These are phyloP conservation scores for Rhynchosporium secalis DNA, from an alignment of 2,329 filamentous ascomycete species.

Conservation along the genomic window DNA sequence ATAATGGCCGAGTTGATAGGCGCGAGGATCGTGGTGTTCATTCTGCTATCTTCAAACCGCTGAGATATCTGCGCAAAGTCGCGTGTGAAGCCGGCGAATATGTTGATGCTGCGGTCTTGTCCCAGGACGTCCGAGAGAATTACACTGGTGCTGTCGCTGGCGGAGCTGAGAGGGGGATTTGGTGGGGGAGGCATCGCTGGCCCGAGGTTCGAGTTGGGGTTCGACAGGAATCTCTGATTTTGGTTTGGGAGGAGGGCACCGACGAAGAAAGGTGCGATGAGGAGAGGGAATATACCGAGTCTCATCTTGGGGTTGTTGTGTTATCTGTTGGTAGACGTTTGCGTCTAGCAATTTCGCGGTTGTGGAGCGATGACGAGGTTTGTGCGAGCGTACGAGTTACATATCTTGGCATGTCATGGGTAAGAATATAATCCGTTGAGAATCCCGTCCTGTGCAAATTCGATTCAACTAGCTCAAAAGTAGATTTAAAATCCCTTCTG, in stretches of 20 bases:
- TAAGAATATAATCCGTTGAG: not conserved
- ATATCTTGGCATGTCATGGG: not conserved
- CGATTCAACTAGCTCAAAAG: no score
- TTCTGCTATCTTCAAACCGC: constrained; percentile 64
- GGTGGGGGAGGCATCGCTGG: constrained; percentile 32
- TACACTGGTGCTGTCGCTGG: constrained; percentile 49
- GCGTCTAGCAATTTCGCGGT: not conserved
- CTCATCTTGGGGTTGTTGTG: constrained; percentile 26
- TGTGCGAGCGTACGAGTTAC: not conserved
- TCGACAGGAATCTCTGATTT: constrained; percentile 21
- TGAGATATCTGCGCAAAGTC: constrained; percentile 68
- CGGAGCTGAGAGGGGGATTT: constrained; percentile 32
- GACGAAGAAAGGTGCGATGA: constrained; percentile 23
- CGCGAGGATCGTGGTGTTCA: constrained; percentile 83
- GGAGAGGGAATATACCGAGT: constrained; percentile 22
- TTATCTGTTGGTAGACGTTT: not conserved
- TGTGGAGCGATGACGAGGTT: constrained; percentile 20
- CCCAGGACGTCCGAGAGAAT: constrained; percentile 84
- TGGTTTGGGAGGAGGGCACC: constrained; percentile 19
- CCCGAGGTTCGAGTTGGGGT: constrained; percentile 27
- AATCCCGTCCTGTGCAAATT: no score
- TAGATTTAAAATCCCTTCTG: no score
- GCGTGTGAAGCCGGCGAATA: constrained; percentile 80
- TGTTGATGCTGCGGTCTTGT: constrained; percentile 73
- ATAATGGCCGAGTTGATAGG: constrained; percentile 83